Evolutionary conservation across 176 grass and related monocot genomes (phyloP).

Genomic region (Elymus sibiricus): DNA sequence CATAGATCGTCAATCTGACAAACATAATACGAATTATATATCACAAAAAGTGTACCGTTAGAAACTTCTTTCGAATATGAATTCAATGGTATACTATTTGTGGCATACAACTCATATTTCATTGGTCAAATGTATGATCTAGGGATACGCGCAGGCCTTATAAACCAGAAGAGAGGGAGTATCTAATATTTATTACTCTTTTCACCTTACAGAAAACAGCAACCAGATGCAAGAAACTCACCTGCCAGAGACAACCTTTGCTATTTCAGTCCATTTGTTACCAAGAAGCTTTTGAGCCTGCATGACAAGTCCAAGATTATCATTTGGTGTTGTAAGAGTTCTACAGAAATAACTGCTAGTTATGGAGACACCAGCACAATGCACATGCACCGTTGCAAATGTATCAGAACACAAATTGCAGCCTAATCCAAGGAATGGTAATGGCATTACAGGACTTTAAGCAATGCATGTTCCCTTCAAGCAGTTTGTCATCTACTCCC

Average conservation of each 20-base stretch:
- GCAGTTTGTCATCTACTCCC: not conserved
- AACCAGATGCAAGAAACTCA: slow-evolving; percentile 37
- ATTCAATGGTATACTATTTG: not conserved
- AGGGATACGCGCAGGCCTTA: not conserved
- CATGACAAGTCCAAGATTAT: slow-evolving; percentile 31
- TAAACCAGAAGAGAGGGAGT: not conserved
- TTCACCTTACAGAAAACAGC: not conserved
- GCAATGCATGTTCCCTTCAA: not conserved
- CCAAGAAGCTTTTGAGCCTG: slow-evolving; percentile 94
- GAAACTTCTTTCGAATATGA: not conserved
- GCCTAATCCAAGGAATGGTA: not conserved
- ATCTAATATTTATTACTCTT: not conserved
- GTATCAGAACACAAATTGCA: slow-evolving; percentile 8
- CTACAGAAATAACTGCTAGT: not conserved
- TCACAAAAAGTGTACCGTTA: not conserved
- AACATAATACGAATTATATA: not conserved
- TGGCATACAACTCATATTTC: not conserved
- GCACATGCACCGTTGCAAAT: not conserved
- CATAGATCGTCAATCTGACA: not conserved
- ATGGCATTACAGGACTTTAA: slow-evolving; percentile 1
- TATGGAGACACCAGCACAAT: not conserved
- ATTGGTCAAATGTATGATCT: not conserved
- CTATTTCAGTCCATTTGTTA: slow-evolving; percentile 98
- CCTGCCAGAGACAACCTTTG: slow-evolving; percentile 96
- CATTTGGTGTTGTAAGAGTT: not conserved